These are phyloP conservation scores for Bisporella sp. DNA, from an alignment of 2,329 filamentous ascomycete species.

Conservation along the genomic window DNA sequence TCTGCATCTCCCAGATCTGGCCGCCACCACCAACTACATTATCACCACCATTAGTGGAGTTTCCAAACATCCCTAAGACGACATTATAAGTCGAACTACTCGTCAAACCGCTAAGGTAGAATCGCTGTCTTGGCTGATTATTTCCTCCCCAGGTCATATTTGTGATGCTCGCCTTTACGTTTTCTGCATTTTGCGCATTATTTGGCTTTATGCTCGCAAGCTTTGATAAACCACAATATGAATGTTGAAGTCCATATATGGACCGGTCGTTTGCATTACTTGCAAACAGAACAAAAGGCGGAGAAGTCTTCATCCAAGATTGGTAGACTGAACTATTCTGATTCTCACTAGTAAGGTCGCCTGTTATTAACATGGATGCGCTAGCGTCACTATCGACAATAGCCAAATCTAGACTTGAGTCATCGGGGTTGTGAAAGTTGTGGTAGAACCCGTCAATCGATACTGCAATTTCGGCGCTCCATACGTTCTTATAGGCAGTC, in stretches of 20 bases:
- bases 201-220: constrained; percentile 56
- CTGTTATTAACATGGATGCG: constrained; percentile 72
- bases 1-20: constrained; percentile 61
- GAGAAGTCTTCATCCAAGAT: constrained; percentile 47
- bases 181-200: constrained; percentile 38
- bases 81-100: constrained; percentile 64
- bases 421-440: constrained; percentile 39
- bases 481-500: constrained; percentile 48
- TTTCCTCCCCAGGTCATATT: constrained; percentile 46
- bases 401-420: constrained; percentile 59
- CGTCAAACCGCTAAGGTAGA: constrained; percentile 73
- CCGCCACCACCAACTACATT: constrained; percentile 65
- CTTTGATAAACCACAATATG: constrained; percentile 71
- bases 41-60: constrained; percentile 44
- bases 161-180: constrained; percentile 58
- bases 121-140: constrained; percentile 74
- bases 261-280: constrained; percentile 52
- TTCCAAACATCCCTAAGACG: constrained; percentile 58
- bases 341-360: constrained; percentile 54
- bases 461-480: constrained; percentile 74
- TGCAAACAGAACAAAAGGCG: constrained; percentile 74
- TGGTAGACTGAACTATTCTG: constrained; percentile 40
- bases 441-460: constrained; percentile 78
- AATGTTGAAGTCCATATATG: constrained; percentile 66
- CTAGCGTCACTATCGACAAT: constrained; percentile 81